Conservation (phyloP, 768 basidiomycete genomes). For the Suillus placidus region DNA sequence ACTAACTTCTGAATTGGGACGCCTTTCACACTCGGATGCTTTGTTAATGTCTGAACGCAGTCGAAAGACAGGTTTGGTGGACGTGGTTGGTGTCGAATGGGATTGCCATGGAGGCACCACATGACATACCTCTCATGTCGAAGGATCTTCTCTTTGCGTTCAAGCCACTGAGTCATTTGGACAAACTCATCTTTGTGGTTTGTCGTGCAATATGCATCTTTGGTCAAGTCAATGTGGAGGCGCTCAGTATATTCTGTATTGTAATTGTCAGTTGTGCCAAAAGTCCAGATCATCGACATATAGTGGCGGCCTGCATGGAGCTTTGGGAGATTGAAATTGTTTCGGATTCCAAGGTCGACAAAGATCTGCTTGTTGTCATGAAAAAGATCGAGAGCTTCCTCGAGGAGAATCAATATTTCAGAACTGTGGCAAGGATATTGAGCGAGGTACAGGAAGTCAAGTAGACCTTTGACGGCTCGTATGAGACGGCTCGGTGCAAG, state of each 20-base stretch:
- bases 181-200: background rate
- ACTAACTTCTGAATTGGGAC: background rate
- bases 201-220: background rate
- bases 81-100: background rate
- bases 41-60: background rate
- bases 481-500: background rate
- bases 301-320: background rate
- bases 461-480: background rate
- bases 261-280: background rate
- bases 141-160: background rate
- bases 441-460: background rate
- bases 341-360: background rate
- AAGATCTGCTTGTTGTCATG: background rate
- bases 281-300: background rate
- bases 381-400: background rate
- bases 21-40: background rate
- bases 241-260: background rate
- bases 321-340: constrained; percentile 1
- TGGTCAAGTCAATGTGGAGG: background rate
- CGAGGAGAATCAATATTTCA: background rate
- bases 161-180: background rate
- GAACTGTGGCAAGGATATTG: background rate
- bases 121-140: background rate
- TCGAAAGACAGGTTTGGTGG: background rate
- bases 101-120: background rate